A percentile compares a stretch with the other conserved stretches of the same genome.
Conservation (phyloP, 2,329 filamentous ascomycete genomes). For the Neofusicoccum ribis region DNA sequence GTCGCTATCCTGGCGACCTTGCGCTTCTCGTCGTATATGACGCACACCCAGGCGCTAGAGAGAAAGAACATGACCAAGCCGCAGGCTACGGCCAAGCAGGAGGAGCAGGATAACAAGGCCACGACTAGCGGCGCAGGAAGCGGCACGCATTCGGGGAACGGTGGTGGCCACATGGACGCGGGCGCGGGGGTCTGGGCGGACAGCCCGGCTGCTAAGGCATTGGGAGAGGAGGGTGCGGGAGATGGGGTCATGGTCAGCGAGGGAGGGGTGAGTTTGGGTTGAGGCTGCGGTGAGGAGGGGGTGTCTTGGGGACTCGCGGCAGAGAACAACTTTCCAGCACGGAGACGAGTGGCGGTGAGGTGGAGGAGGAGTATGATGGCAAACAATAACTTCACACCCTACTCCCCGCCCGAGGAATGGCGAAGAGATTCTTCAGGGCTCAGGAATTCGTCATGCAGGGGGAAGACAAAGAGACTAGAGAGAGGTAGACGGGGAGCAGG, state of each 20-base stretch:
- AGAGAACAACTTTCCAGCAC: background rate
- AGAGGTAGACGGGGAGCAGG: background rate
- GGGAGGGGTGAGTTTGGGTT: constrained; percentile 20
- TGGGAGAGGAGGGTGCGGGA: background rate
- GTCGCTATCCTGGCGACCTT: constrained; percentile 46
- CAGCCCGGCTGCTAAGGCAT: background rate
- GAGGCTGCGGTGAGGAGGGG: background rate
- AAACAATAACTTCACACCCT: no score
- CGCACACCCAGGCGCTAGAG: constrained; percentile 41
- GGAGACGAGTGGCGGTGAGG: no score
- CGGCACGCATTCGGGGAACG: background rate
- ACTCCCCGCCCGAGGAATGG: background rate
- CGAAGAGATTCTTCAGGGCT: background rate
- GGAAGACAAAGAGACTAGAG: background rate
- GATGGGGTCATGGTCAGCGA: constrained; percentile 18
- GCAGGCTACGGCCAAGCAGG: background rate
- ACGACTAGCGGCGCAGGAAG: background rate
- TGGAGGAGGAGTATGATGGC: no score
- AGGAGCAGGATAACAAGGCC: background rate
- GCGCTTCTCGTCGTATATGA: constrained; percentile 41
- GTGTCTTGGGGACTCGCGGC: background rate
- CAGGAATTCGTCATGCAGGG: constrained; percentile 3
- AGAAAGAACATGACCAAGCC: constrained; percentile 37
- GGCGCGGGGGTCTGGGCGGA: background rate
- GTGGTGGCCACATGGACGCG: background rate